These are phyloP conservation scores for Catharanthus roseus DNA, from an alignment of 257 asterid species.

Conservation along the genomic window DNA sequence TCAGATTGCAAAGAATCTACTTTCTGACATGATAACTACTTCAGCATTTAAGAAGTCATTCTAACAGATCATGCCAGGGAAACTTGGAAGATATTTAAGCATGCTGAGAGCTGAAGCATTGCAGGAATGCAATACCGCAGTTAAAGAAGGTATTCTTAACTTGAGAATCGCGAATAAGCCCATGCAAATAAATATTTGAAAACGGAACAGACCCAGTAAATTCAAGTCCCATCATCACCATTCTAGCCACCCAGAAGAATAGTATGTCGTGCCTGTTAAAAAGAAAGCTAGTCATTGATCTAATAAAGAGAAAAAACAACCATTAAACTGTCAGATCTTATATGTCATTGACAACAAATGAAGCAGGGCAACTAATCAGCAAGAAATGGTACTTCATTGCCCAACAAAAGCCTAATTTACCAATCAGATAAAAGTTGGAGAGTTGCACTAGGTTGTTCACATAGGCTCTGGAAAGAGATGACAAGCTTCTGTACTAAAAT, in stretches of 20 bases:
- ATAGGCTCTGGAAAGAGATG: neutral
- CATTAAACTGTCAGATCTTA: neutral
- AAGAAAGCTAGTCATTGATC: conserved; percentile 20
- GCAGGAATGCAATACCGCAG: neutral
- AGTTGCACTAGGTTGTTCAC: neutral
- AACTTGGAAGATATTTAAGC: neutral
- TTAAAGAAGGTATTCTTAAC: conserved; percentile 27
- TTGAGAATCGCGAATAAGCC: conserved; percentile 95
- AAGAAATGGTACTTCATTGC: neutral
- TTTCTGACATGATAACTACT: no score
- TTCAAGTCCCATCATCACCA: conserved; percentile 99
- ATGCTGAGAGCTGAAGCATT: neutral
- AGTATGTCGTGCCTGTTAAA: conserved; percentile 90
- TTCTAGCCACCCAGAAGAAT: conserved; percentile 99
- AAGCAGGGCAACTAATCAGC: neutral
- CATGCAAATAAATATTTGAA: conserved; percentile 81
- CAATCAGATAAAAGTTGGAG: neutral
- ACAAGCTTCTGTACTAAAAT: neutral
- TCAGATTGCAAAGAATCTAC: no score
- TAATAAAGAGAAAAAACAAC: conserved; percentile 2
- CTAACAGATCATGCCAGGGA: neutral
- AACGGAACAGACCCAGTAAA: conserved; percentile 90
- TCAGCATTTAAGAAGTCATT: no score
- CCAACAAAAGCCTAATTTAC: neutral
- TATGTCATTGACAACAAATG: neutral